Base-by-base conservation (phyloP, 2,329 filamentous ascomycete genomes). In the Purpureocillium takamizusanense region DNA sequence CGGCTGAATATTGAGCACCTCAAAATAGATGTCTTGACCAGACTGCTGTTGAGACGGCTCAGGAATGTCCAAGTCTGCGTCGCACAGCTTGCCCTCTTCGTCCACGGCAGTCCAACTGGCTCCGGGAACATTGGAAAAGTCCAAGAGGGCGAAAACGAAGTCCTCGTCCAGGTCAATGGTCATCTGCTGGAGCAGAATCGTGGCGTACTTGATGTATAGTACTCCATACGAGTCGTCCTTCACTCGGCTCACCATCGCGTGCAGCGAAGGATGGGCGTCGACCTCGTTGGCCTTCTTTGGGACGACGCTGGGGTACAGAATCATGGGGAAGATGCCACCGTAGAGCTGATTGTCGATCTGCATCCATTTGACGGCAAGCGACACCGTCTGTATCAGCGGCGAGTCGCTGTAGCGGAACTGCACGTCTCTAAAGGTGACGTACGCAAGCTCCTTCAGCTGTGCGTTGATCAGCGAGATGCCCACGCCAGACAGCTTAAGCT, bases 181-280 rank as follows among this genome's bases (percentile, higher is more conserved):
- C 89, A 98, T 95, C 60, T 98, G 89, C 60, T 98, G 92, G 33
- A 98, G 68, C 25, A 98, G 68, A 33, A 98, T 63, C 0, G 90
- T 95, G 16, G 92, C 90, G 60, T 98, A 98, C 61, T 98, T 98
- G 72, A 98, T 89, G 62, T 98, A 98, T 9, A 95, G 69, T 16
- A 98, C 92, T 52, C 92, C 92, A 55, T 97, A 98, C 1, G 89
- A 95, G 54, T 98, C 90, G 53, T 98, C 92, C 66, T 98, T 98
- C 58, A 98, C 90, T 23, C 88, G 77, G 10, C 90, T 95, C 39
- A 95, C 72, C 72, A 89, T 90, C 12, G 82, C 81, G 52, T 95
- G 89, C 56, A 98, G 77, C 38, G 94, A 97, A 0, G 92, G 92
- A 62, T 97, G 92, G 1, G 89, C 83, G 47, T 97, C 92, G 56